Evolutionary conservation across 371 early-diverging fungal species (phyloP), one percentile per base, ranked within the genome.

Genomic region (Mortierella sp.): DNA sequence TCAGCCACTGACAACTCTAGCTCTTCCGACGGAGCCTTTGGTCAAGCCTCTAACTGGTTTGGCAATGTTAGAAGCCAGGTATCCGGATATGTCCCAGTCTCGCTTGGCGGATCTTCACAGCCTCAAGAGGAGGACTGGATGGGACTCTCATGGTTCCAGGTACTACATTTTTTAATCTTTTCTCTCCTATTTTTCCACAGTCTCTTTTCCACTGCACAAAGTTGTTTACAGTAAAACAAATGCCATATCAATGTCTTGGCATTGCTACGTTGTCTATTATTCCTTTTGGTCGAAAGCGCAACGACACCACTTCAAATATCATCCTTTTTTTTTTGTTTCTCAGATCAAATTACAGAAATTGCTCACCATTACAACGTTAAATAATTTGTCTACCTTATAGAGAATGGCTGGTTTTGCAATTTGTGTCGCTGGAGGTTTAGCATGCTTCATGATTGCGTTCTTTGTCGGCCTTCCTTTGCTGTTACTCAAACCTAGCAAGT

Each of bases 401-500:
- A 69, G 79, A 8, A 72, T 79, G 70, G 67, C 74, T n/a, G 79
- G 79, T 35, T 79, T 72, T 63, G 74, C 66, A 19, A 72, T 79
- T 64, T 79, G 79, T 31, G 64, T 73, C 3, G 56, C 61, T 8
- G 74, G 73, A 56, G 79, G 79, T 26, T 10, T 74, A 10, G 79
- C 79, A 31, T 79, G 79, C 43, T 74, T 79, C 62, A 64, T 66
- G 69, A 79, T 79, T 23, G 88, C 79, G 62, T 88, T 68, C 83
- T 79, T 60, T 79, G 84, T 49, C 83, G 89, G 47, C 60, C 60
- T 88, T 40, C 86, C 84, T 13, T 58, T 88, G 68, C 37, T 88
- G 13, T 61, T 85, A n/a, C 15, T 88, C 32, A 84, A 83, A 19
- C 87, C 87, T n/a, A 87, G 88, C 56, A 90, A 90, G 71, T 88